phyloP scores from a whole-genome alignment of 108 stramenopile species.

The Parietichytrium sp. region DNA sequence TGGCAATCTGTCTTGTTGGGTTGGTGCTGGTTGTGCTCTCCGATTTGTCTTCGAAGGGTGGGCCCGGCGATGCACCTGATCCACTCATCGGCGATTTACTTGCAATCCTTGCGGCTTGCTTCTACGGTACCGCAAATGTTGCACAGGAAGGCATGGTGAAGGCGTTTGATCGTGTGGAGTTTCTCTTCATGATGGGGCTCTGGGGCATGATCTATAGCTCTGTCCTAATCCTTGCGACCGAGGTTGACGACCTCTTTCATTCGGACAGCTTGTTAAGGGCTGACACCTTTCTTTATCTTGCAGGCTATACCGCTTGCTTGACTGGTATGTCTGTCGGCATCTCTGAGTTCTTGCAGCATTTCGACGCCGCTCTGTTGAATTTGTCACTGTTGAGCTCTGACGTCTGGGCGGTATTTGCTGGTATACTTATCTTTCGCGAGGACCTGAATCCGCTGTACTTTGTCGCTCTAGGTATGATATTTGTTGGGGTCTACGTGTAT shows the following conservation, averaged over 20 bases:
- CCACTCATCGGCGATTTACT: conserved; percentile 73
- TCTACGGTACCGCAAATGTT: conserved; percentile 81
- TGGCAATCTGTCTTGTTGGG: conserved; percentile 75
- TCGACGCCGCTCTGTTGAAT: conserved; percentile 66
- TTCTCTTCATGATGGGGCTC: conserved; percentile 76
- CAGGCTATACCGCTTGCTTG: conserved; percentile 61
- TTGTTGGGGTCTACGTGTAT: conserved; percentile 81
- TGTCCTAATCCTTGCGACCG: conserved; percentile 67
- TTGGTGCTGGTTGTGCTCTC: conserved; percentile 71
- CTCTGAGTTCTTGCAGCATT: conserved; percentile 62
- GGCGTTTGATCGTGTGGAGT: conserved; percentile 61
- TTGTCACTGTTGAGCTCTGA: conserved; percentile 84
- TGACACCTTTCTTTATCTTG: conserved; percentile 50
- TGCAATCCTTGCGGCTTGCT: conserved; percentile 75
- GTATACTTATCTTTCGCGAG: conserved; percentile 72
- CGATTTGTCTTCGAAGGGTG: conserved; percentile 61
- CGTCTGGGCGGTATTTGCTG: conserved; percentile 82
- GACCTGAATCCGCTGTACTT: conserved; percentile 76
- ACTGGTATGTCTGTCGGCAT: conserved; percentile 65
- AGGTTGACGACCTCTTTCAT: conserved; percentile 68
- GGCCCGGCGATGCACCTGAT: background rate
- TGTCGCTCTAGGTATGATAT: conserved; percentile 70
- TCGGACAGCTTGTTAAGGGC: background rate
- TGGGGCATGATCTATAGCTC: conserved; percentile 72
- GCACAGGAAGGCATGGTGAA: conserved; percentile 71